These are phyloP conservation scores for Coniosporium tulheliwenetii DNA, from an alignment of 2,329 filamentous ascomycete species.

Conservation along the genomic window DNA sequence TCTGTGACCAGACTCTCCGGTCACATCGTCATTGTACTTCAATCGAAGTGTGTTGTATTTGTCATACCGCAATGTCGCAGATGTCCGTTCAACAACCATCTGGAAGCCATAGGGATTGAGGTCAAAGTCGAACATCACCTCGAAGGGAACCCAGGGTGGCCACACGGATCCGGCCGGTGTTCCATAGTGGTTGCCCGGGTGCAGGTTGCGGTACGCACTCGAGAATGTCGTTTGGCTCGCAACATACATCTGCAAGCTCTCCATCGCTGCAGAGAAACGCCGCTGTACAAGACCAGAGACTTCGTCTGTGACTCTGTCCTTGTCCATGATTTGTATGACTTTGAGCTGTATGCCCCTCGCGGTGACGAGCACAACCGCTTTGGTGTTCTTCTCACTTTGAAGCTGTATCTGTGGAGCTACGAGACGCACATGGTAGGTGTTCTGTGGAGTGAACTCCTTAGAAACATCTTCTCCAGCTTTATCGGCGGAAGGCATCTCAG, in stretches of 20 bases:
- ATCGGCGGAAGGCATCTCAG: conserved; percentile 16
- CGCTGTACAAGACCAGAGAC: conserved; percentile 92
- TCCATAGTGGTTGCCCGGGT: conserved; percentile 87
- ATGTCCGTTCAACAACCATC: conserved; percentile 91
- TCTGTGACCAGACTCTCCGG: conserved; percentile 34
- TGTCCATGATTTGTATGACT: conserved; percentile 96
- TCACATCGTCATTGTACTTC: conserved; percentile 91
- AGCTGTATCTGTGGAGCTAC: conserved; percentile 97
- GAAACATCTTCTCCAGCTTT: conserved; percentile 62
- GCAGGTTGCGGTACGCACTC: conserved; percentile 74
- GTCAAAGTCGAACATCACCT: conserved; percentile 96
- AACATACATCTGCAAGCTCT: conserved; percentile 96
- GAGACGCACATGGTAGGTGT: conserved; percentile 84
- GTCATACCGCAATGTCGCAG: conserved; percentile 84
- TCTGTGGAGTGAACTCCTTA: conserved; percentile 76
- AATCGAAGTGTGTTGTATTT: conserved; percentile 95
- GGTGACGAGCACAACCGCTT: conserved; percentile 90
- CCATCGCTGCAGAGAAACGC: conserved; percentile 87
- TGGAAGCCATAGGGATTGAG: conserved; percentile 95
- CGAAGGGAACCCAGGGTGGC: conserved; percentile 96
- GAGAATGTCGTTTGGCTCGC: conserved; percentile 84
- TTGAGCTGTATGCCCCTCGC: conserved; percentile 98
- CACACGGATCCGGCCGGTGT: conserved; percentile 71
- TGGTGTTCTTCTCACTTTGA: conserved; percentile 95
- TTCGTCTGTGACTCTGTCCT: conserved; percentile 76